Percentiles rank a stretch among this genome's conserved stretches.
phyloP scores from a whole-genome alignment of 768 basidiomycete genomes.

The Hebeloma cylindrosporum region DNA sequence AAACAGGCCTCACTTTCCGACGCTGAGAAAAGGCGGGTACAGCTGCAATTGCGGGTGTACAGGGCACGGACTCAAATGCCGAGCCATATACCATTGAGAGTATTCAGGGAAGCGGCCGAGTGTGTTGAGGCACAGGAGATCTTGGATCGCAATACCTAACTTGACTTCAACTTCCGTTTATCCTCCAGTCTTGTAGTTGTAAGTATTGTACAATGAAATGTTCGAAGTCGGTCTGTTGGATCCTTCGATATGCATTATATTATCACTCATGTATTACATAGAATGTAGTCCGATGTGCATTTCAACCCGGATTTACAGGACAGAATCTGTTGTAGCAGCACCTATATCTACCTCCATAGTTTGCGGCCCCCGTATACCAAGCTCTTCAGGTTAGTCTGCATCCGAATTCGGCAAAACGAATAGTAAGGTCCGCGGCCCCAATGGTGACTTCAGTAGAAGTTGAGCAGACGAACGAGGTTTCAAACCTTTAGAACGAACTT shows the following conservation, averaged over 20 bases:
- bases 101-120: constrained; percentile 69
- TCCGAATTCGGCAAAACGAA: constrained; percentile 38
- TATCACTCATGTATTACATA: no score
- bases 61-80: constrained; percentile 62
- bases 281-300: no score
- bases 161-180: no score
- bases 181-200: no score
- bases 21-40: constrained; percentile 52
- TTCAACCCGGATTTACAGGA: no score
- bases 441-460: constrained; percentile 26
- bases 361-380: no score
- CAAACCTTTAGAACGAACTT: constrained; percentile 14
- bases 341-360: no score
- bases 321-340: no score
- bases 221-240: no score
- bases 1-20: constrained; percentile 37
- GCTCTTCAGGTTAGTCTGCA: no score
- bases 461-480: not conserved
- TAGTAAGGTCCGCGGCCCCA: constrained; percentile 33
- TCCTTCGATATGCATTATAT: no score
- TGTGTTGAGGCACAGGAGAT: constrained; percentile 61
- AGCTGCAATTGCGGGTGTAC: constrained; percentile 65
- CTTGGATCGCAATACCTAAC: constrained; percentile 33
- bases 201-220: no score
- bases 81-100: constrained; percentile 51